Conservation (phyloP, 1,284 basidiomycete genomes). For the Clitocybe nebularis region DNA sequence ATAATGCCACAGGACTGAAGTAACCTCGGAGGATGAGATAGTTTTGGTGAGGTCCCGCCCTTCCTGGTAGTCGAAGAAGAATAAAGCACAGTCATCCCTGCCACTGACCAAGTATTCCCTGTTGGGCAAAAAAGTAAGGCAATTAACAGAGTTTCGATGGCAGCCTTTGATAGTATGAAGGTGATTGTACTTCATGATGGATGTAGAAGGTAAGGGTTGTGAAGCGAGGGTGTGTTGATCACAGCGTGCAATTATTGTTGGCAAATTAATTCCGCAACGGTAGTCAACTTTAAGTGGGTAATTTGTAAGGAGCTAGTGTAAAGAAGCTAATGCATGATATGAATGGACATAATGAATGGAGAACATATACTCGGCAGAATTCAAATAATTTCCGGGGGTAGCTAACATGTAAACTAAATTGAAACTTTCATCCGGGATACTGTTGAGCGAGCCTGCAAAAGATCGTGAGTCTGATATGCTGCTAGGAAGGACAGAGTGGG, state of each 20-base stretch:
- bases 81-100: neutral
- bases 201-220: neutral
- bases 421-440: neutral
- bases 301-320: no score
- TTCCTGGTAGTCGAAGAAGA: neutral
- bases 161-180: neutral
- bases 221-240: no score
- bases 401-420: neutral
- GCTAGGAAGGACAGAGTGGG: neutral
- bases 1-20: neutral
- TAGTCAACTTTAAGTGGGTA: no score
- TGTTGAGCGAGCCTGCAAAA: slow-evolving; percentile 3
- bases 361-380: no score
- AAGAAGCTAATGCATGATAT: no score
- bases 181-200: slow-evolving; percentile 1
- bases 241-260: no score
- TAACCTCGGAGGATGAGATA: neutral
- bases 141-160: neutral
- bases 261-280: no score
- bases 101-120: neutral
- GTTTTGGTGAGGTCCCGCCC: neutral
- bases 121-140: neutral
- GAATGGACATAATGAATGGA: no score
- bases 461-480: neutral
- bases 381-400: no score